Percentiles rank a stretch among this genome's conserved stretches.
Conservation (phyloP, 129 eudicot species). For the Apium graveolens region DNA sequence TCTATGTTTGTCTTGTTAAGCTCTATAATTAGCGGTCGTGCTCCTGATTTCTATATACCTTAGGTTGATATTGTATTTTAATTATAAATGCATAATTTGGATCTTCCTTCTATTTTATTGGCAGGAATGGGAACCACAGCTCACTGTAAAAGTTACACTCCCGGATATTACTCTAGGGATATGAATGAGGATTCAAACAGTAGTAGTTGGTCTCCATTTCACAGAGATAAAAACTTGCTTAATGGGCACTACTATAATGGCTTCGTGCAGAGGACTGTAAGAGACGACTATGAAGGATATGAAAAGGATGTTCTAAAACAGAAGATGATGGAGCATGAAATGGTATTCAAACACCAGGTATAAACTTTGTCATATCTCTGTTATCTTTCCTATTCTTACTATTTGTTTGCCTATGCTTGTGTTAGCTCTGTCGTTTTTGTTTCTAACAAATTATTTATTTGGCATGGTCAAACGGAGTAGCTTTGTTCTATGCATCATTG, state of each 20-base stretch:
- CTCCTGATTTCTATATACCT: neutral
- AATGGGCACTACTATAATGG: conserved; percentile 66
- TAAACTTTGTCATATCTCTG: neutral
- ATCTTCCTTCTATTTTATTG: neutral
- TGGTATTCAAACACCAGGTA: conserved; percentile 82
- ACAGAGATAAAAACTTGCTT: conserved; percentile 48
- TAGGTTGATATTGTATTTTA: neutral
- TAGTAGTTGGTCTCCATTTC: conserved; percentile 64
- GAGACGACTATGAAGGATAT: conserved; percentile 43
- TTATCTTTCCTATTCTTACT: neutral
- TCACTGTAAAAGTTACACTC: conserved; percentile 59
- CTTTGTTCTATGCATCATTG: neutral
- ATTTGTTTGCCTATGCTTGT: neutral
- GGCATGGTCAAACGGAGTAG: neutral
- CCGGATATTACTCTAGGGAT: conserved; percentile 82
- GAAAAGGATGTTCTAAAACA: conserved; percentile 73
- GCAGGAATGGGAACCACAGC: conserved; percentile 96
- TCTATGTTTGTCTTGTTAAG: neutral
- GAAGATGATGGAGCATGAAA: conserved; percentile 92
- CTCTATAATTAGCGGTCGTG: neutral
- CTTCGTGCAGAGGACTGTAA: conserved; percentile 36
- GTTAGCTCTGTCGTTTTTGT: neutral
- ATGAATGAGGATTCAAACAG: conserved; percentile 74
- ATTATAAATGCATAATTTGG: neutral
- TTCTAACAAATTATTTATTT: neutral